Percentiles rank a stretch among this genome's conserved stretches.
Evolutionary conservation across 257 asterid species (phyloP).

Genomic region (Fraxinus americana): DNA sequence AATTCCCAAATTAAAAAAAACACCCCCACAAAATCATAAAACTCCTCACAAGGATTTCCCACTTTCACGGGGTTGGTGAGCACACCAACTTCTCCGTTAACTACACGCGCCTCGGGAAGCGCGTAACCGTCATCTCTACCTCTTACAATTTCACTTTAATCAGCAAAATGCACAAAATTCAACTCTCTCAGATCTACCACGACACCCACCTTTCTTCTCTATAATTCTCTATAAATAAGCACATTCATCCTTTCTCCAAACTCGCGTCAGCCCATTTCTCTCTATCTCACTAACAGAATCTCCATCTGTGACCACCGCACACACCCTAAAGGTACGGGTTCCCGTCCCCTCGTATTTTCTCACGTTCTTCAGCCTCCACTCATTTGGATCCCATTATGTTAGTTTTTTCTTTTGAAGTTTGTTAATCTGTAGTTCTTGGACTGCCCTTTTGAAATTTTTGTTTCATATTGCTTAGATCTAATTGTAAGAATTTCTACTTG

Average conservation of each 20-base stretch:
- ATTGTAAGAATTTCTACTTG: slow-evolving; percentile 5
- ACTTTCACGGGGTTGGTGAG: slow-evolving; percentile 25
- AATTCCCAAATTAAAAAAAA: not conserved
- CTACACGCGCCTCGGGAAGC: slow-evolving; percentile 10
- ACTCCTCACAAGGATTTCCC: not conserved
- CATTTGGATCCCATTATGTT: not conserved
- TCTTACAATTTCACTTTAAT: not conserved
- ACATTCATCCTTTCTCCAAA: slow-evolving; percentile 17
- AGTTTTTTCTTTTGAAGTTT: not conserved
- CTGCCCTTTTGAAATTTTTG: not conserved
- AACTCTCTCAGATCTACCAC: slow-evolving; percentile 20
- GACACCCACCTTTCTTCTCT: not conserved
- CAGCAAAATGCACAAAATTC: not conserved
- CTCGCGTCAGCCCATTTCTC: slow-evolving; percentile 41
- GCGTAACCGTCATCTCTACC: slow-evolving; percentile 9
- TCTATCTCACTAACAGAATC: slow-evolving; percentile 20
- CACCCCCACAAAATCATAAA: not conserved
- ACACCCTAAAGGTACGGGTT: slow-evolving; percentile 30
- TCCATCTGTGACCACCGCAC: not conserved
- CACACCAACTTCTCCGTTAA: not conserved
- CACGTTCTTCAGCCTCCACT: not conserved
- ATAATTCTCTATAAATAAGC: slow-evolving; percentile 30
- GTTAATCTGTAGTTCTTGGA: slow-evolving; percentile 14
- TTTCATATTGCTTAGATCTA: slow-evolving; percentile 15
- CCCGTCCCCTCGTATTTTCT: slow-evolving; percentile 16